phyloP scores from a whole-genome alignment of 352 stramenopile genomes.

The Globisporangium radiosum region DNA sequence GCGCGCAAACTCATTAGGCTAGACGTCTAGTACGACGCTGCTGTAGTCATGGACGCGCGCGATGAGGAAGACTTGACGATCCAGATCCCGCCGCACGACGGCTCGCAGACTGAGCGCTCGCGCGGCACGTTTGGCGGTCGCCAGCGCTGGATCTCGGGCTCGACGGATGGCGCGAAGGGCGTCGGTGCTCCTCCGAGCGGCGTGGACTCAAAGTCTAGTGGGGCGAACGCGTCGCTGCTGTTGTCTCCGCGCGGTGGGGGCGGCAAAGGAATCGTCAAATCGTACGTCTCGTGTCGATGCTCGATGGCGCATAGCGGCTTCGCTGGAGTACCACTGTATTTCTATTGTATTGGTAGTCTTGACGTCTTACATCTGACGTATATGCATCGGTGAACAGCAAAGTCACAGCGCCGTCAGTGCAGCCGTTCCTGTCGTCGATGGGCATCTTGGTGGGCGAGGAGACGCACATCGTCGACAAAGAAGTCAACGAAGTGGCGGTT shows the following conservation, averaged over 20 bases:
- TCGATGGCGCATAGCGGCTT: no score
- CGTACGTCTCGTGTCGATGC: constrained; percentile 13
- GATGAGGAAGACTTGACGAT: constrained; percentile 68
- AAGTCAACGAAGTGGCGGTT: constrained; percentile 66
- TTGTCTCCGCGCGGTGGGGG: constrained; percentile 22
- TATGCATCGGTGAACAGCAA: constrained; percentile 21
- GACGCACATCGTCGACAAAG: constrained; percentile 72
- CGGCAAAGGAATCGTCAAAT: constrained; percentile 35
- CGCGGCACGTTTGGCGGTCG: constrained; percentile 62
- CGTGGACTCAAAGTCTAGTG: constrained; percentile 21
- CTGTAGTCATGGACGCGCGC: constrained; percentile 27
- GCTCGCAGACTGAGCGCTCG: constrained; percentile 63
- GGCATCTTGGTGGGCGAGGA: constrained; percentile 69
- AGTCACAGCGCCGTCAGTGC: constrained; percentile 56
- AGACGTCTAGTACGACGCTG: no score
- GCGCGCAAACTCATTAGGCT: no score
- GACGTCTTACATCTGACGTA: no score
- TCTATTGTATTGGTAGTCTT: no score
- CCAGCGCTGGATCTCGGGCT: constrained; percentile 64
- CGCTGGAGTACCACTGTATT: no score
- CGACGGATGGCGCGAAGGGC: constrained; percentile 2
- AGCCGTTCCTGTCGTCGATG: constrained; percentile 68
- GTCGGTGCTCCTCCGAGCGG: constrained; percentile 6
- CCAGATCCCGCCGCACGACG: constrained; percentile 61
- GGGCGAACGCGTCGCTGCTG: constrained; percentile 24